Conservation (phyloP, 179 eudicot species). For the Monotropa hypopitys region DNA sequence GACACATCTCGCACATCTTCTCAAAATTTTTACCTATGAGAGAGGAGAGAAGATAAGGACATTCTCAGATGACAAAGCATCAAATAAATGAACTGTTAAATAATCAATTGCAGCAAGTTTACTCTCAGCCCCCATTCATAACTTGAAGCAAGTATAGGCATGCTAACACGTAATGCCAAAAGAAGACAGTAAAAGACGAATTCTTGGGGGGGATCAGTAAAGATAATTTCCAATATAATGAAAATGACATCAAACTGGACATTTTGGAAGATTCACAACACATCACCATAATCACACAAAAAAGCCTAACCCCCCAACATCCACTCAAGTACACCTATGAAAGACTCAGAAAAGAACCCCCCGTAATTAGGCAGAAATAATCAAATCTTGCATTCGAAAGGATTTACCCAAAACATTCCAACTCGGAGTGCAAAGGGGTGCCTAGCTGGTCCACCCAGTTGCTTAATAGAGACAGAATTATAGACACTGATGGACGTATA, state of each 20-base stretch:
- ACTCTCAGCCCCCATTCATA: background rate
- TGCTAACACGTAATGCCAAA: background rate
- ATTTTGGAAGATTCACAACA: background rate
- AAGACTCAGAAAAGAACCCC: background rate
- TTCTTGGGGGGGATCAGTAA: background rate
- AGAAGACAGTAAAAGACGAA: background rate
- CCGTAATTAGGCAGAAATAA: background rate
- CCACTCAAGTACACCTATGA: background rate
- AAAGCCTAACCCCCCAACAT: background rate
- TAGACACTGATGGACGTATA: background rate
- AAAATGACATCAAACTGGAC: background rate
- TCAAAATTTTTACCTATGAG: slow-evolving; percentile 58
- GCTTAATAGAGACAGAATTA: background rate
- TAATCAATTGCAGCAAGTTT: slow-evolving; percentile 1
- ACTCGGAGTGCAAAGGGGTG: background rate
- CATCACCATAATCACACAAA: background rate
- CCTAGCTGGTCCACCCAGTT: background rate
- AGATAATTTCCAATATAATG: background rate
- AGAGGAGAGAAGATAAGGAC: slow-evolving; percentile 1
- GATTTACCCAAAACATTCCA: background rate
- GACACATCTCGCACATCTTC: slow-evolving; percentile 76
- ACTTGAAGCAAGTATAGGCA: background rate
- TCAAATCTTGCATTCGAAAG: background rate
- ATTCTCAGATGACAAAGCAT: background rate
- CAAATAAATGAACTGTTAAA: background rate